A percentile compares a stretch with the other conserved stretches of the same genome.
phyloP scores from a whole-genome alignment of 371 early-diverging fungal species.

The Mucor velutinosus region DNA sequence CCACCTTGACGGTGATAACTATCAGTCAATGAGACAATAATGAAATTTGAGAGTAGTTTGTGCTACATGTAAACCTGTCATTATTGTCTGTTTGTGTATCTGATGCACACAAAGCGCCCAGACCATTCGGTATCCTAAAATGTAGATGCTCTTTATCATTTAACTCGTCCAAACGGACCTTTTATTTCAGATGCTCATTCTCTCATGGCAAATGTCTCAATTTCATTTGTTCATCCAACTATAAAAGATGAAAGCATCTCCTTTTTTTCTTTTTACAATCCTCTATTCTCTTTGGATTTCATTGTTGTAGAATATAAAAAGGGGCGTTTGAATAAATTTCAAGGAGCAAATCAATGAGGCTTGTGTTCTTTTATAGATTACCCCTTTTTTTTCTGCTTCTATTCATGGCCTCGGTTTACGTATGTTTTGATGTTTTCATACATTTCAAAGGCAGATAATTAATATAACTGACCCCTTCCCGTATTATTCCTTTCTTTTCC shows the following conservation, averaged over 20 bases:
- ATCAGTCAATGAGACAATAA: background rate
- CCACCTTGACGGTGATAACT: background rate
- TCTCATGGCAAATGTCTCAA: background rate
- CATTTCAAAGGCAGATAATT: background rate
- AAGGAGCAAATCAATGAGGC: background rate
- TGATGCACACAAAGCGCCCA: background rate
- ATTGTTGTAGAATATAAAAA: background rate
- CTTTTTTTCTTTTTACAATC: background rate
- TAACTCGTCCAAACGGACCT: background rate
- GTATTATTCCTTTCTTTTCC: background rate
- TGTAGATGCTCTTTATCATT: background rate
- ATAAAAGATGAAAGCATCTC: background rate
- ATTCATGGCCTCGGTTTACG: background rate
- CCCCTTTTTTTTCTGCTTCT: background rate
- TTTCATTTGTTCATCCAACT: background rate
- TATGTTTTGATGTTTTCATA: background rate
- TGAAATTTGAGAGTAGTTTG: background rate
- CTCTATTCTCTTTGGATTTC: background rate
- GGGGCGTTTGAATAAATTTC: background rate
- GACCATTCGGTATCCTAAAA: background rate
- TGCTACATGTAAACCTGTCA: background rate
- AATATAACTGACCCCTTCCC: background rate
- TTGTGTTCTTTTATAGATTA: background rate
- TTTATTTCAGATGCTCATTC: background rate
- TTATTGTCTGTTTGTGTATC: background rate